These are phyloP conservation scores for Hysterium pulicare DNA, from an alignment of 2,329 filamentous ascomycete species.

Conservation along the genomic window DNA sequence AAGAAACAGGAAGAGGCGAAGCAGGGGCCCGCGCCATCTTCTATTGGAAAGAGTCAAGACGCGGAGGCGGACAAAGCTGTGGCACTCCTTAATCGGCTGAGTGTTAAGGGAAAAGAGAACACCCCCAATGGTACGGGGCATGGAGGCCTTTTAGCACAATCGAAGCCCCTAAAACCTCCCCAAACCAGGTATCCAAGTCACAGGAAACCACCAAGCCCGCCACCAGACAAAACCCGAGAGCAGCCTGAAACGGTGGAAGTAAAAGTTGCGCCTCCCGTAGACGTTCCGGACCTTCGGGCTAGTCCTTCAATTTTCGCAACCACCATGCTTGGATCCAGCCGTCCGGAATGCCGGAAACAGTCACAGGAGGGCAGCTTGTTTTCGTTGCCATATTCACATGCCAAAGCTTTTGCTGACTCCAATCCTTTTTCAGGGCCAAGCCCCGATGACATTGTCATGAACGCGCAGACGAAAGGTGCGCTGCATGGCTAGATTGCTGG, in stretches of 20 bases:
- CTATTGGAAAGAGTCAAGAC: constrained; percentile 5
- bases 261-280: constrained; percentile 17
- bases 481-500: constrained; percentile 21
- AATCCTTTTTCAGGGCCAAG: constrained; percentile 79
- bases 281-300: constrained; percentile 41
- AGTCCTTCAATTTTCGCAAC: constrained; percentile 51
- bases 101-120: constrained; percentile 21
- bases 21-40: constrained; percentile 11
- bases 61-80: constrained; percentile 33
- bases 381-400: constrained; percentile 41
- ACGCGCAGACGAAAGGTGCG: constrained; percentile 63
- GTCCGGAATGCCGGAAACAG: constrained; percentile 7
- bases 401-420: constrained; percentile 41
- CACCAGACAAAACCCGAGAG: constrained; percentile 7
- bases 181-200: constrained; percentile 21
- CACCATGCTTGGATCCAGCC: constrained; percentile 42
- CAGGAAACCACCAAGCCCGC: constrained; percentile 29
- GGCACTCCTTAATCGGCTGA: constrained; percentile 45
- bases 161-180: constrained; percentile 8
- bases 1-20: constrained; percentile 71
- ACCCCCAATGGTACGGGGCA: neutral
- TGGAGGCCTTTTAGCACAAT: neutral
- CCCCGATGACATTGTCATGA: constrained; percentile 83
- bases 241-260: constrained; percentile 7
- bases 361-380: constrained; percentile 13